These are phyloP conservation scores for Somion occarium DNA, from an alignment of 1,284 basidiomycete genomes.

Conservation along the genomic window DNA sequence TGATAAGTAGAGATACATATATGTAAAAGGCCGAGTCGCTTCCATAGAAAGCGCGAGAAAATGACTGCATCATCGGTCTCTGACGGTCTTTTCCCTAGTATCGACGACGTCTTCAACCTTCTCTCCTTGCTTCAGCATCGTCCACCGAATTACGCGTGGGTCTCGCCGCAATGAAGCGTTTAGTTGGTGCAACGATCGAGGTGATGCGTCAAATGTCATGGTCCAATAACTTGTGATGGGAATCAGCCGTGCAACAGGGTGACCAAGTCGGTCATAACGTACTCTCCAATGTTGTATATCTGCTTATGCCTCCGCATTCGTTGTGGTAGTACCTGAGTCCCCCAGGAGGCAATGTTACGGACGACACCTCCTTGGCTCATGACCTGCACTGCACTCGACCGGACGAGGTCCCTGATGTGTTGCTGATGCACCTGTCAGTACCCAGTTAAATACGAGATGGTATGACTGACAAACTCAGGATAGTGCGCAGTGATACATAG, in stretches of 20 bases:
- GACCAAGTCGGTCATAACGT: conserved; percentile 32
- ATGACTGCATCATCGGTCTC: background rate
- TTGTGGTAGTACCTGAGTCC: conserved; percentile 71
- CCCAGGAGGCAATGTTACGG: conserved; percentile 72
- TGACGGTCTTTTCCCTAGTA: conserved; percentile 12
- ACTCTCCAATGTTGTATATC: conserved; percentile 72
- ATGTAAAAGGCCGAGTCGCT: background rate
- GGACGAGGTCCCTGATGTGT: conserved; percentile 75
- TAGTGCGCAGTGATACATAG: conserved; percentile 75
- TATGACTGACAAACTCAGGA: conserved; percentile 56
- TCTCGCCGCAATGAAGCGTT: conserved; percentile 69
- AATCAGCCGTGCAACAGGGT: conserved; percentile 1
- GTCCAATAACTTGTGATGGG: conserved; percentile 71
- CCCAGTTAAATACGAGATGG: background rate
- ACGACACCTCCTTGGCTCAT: conserved; percentile 80
- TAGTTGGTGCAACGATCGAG: conserved; percentile 59
- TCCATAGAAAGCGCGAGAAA: background rate
- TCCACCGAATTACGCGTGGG: conserved; percentile 81
- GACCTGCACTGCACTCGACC: conserved; percentile 68
- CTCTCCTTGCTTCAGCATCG: conserved; percentile 75
- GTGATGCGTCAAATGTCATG: conserved; percentile 85
- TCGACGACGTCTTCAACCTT: conserved; percentile 62
- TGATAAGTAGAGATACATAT: background rate
- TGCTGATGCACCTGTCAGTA: conserved; percentile 36
- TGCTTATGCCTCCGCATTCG: conserved; percentile 69